These are phyloP conservation scores for Clavulina sp. DNA, from an alignment of 768 basidiomycete species.

Conservation along the genomic window DNA sequence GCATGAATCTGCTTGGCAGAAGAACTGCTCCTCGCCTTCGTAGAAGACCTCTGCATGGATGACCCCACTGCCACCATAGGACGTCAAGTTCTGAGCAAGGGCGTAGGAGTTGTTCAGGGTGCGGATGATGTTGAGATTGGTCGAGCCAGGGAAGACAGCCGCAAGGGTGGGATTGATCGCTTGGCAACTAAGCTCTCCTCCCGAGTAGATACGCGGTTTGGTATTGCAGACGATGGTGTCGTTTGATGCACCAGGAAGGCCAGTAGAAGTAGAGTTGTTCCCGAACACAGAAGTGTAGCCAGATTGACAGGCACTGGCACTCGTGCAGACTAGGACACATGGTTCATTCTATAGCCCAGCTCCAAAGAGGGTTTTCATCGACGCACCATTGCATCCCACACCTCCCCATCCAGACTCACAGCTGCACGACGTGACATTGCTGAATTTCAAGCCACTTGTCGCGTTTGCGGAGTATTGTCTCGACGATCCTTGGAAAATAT, in stretches of 20 bases:
- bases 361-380: neutral
- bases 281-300: constrained; percentile 32
- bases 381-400: constrained; percentile 39
- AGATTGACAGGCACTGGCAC: constrained; percentile 45
- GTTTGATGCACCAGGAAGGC: constrained; percentile 22
- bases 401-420: constrained; percentile 68
- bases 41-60: constrained; percentile 62
- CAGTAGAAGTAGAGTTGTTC: constrained; percentile 16
- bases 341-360: neutral
- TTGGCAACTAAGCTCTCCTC: constrained; percentile 69
- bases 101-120: constrained; percentile 52
- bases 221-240: constrained; percentile 59
- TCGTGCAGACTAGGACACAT: constrained; percentile 38
- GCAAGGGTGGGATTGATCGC: constrained; percentile 76
- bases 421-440: constrained; percentile 52
- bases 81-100: constrained; percentile 43
- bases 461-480: constrained; percentile 35
- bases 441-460: constrained; percentile 26
- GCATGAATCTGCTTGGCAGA: constrained; percentile 58
- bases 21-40: constrained; percentile 75
- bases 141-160: constrained; percentile 47
- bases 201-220: constrained; percentile 50
- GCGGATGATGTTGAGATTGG: constrained; percentile 65
- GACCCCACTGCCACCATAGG: constrained; percentile 35
- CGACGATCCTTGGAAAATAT: constrained; percentile 52